Base-by-base conservation (phyloP, 2,329 filamentous ascomycete species). In the Zarea fungicola region DNA sequence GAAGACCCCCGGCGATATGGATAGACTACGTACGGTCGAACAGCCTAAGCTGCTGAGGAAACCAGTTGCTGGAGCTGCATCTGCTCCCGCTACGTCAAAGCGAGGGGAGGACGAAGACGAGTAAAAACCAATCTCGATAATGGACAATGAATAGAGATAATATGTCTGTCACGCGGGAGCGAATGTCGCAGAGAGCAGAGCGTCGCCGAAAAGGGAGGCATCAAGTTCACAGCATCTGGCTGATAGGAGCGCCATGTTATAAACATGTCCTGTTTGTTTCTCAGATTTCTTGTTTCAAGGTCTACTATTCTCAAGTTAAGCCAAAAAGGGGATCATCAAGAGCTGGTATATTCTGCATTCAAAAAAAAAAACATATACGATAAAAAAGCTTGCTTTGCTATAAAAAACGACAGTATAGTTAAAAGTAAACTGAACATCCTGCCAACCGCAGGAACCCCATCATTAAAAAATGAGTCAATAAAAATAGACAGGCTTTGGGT, bases 381-480 rank as follows among this genome's bases (percentile, higher is more conserved):
- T n/a, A n/a, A n/a, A n/a, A n/a, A n/a, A n/a, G n/a, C 35, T 23
- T 29, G 42, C 23, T 25, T 46, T 29, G 25, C 16, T 37, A 29
- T 51, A 37, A 28, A 41, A 36, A 45, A 35, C n/a, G n/a, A n/a
- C n/a, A 25, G 23, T 29, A 21, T 21, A 36, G 42, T 52, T 53
- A 55, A 53, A 50, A 55, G 35, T 9, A 29, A 22, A 48, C 53
- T 51, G 42, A 49, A 44, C 21, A 28, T n/a, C n/a, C n/a, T n/a
- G n/a, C n/a, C n/a, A n/a, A n/a, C n/a, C n/a, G n/a, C n/a, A n/a
- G n/a, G n/a, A 39, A 42, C 32, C 35, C 26, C 25, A 42, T 48
- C 32, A 37, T 48, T 6, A 18, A 42, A 13, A 8, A 14, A 14
- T 54, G 58, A 51, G 59, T 52, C 49, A 51, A 35, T 18, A 19